Evolutionary conservation across 2,329 filamentous ascomycete species (phyloP).

Genomic region (Sclerotinia nivalis): DNA sequence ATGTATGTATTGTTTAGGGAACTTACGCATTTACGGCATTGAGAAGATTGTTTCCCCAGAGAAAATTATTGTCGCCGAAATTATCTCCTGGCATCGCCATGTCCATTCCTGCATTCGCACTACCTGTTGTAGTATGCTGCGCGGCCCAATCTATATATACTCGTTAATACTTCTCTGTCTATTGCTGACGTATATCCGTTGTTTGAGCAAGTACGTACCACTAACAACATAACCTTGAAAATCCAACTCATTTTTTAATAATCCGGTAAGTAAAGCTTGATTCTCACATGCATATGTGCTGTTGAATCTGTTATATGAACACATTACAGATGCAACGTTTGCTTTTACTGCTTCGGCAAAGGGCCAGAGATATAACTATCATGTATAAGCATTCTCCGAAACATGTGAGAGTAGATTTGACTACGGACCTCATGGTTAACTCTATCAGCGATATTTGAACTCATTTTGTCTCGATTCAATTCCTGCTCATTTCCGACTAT

Average conservation of each 20-base stretch:
- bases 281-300: constrained; percentile 69
- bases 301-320: constrained; percentile 72
- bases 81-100: constrained; percentile 79
- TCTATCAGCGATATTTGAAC: constrained; percentile 62
- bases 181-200: constrained; percentile 40
- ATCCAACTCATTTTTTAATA: constrained; percentile 72
- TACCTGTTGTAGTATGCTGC: constrained; percentile 68
- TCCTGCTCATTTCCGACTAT: constrained; percentile 69
- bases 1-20: not conserved
- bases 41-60: constrained; percentile 57
- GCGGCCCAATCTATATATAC: constrained; percentile 66
- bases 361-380: constrained; percentile 46
- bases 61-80: constrained; percentile 51
- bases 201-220: constrained; percentile 35
- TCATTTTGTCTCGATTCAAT: constrained; percentile 54
- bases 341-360: constrained; percentile 69
- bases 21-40: constrained; percentile 49
- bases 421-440: constrained; percentile 68
- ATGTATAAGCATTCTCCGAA: not conserved
- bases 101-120: constrained; percentile 67
- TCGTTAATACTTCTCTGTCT: not conserved
- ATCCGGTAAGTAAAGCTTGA: constrained; percentile 57
- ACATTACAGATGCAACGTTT: constrained; percentile 68
- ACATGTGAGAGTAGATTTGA: constrained; percentile 43
- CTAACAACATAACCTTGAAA: constrained; percentile 70